Conservation (phyloP, 2,329 filamentous ascomycete genomes). For the Rhynchosporium secalis region DNA sequence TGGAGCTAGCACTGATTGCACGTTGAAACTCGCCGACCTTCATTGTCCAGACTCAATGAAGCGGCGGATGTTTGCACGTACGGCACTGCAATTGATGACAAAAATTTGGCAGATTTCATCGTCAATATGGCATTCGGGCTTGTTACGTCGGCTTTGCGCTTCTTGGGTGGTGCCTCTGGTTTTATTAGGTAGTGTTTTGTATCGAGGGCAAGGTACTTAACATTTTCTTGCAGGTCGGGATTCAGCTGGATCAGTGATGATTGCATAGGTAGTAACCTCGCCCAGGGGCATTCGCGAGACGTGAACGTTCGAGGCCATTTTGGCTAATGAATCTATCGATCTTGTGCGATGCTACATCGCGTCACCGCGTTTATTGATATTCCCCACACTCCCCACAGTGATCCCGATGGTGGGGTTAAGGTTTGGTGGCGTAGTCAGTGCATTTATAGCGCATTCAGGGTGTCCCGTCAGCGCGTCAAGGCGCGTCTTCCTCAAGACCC, state of each 20-base stretch:
- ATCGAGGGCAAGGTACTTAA: not conserved
- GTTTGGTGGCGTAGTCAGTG: not conserved
- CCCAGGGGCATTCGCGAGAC: not conserved
- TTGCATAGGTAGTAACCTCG: not conserved
- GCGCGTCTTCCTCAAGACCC: not conserved
- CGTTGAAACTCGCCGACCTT: constrained; percentile 46
- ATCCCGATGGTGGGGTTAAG: not conserved
- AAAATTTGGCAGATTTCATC: constrained; percentile 15
- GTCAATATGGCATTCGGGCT: constrained; percentile 10
- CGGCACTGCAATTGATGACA: constrained; percentile 8
- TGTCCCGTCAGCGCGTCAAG: not conserved
- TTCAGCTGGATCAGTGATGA: not conserved
- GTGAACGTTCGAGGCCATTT: not conserved
- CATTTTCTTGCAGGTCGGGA: not conserved
- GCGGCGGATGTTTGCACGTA: constrained; percentile 41
- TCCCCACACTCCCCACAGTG: not conserved
- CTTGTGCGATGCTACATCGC: not conserved
- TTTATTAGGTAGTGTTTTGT: not conserved
- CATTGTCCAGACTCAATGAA: constrained; percentile 47
- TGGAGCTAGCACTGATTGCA: constrained; percentile 41
- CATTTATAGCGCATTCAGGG: not conserved
- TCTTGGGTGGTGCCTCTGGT: constrained; percentile 2
- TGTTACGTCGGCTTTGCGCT: constrained; percentile 15
- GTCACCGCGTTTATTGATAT: not conserved
- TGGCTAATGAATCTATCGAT: not conserved